Evolutionary conservation across 2,329 filamentous ascomycete genomes (phyloP).

Genomic region (Sporothrix pseudoabietina): DNA sequence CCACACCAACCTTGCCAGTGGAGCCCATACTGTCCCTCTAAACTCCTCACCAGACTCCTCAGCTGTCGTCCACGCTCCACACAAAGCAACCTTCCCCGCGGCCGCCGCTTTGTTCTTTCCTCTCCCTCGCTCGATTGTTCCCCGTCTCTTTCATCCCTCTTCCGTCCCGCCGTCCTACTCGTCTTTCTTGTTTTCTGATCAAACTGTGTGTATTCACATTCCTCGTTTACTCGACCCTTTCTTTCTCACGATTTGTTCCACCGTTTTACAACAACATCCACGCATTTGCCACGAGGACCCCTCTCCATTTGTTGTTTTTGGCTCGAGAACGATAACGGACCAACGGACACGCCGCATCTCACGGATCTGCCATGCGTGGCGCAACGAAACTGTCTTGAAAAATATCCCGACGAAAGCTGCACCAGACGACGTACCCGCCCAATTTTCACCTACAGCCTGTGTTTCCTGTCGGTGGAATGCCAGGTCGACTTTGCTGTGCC

Average conservation of each 20-base stretch:
- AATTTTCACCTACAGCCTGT: background rate
- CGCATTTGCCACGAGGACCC: background rate
- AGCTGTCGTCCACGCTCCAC: constrained; percentile 4
- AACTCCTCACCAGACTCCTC: constrained; percentile 4
- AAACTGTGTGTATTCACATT: background rate
- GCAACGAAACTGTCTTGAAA: background rate
- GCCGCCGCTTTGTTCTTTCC: constrained; percentile 15
- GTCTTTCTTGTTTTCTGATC: background rate
- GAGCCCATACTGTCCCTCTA: constrained; percentile 16
- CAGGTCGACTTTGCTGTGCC: background rate
- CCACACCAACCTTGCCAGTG: constrained; percentile 27
- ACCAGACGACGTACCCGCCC: background rate
- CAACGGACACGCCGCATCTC: background rate
- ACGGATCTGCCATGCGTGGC: constrained; percentile 5
- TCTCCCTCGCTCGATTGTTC: constrained; percentile 18
- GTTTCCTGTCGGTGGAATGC: background rate
- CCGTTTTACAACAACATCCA: background rate
- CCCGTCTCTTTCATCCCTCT: background rate
- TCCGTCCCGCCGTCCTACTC: background rate
- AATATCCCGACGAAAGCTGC: background rate
- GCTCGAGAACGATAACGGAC: constrained; percentile 2
- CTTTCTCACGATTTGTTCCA: background rate
- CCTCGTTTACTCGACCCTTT: background rate
- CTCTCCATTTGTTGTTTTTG: background rate
- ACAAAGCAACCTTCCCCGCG: constrained; percentile 31